Evolutionary conservation across 225 moss, liverwort and hornwort genomes (phyloP).

Genomic region (Antitrichia curtipendula): DNA sequence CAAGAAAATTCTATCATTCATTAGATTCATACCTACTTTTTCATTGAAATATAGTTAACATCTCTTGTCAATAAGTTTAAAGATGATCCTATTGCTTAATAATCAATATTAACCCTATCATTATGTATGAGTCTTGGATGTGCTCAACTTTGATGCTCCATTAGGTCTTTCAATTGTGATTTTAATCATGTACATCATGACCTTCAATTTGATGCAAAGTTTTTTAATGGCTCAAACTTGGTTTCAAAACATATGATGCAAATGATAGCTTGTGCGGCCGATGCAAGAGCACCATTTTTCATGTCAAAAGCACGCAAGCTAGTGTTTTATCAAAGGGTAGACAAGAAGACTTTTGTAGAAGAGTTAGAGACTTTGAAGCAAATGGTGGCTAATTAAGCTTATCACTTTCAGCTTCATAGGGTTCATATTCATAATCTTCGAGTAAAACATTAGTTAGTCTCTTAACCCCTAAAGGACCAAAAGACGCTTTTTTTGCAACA

Average conservation of each 20-base stretch:
- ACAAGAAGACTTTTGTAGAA: not conserved
- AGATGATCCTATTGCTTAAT: not conserved
- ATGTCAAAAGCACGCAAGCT: constrained; percentile 1
- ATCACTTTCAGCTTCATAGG: not conserved
- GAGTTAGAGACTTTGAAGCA: not conserved
- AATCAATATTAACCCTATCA: no score
- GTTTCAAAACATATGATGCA: not conserved
- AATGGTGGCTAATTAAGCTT: not conserved
- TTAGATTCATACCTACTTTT: not conserved
- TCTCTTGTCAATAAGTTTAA: not conserved
- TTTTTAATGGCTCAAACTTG: not conserved
- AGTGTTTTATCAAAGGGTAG: not conserved
- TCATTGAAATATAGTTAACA: not conserved
- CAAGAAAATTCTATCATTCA: not conserved
- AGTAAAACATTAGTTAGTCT: not conserved
- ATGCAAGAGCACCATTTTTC: not conserved
- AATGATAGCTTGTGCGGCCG: not conserved
- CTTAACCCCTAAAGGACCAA: no score
- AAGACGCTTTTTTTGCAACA: no score
- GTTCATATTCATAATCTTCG: not conserved
- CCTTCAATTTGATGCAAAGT: not conserved
- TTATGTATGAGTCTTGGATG: not conserved
- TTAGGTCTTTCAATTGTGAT: not conserved
- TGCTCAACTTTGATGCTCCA: not conserved
- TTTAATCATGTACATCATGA: not conserved